Evolutionary conservation across 1,139 yeast species (phyloP).

Genomic region (Sugiyamaella sp.): DNA sequence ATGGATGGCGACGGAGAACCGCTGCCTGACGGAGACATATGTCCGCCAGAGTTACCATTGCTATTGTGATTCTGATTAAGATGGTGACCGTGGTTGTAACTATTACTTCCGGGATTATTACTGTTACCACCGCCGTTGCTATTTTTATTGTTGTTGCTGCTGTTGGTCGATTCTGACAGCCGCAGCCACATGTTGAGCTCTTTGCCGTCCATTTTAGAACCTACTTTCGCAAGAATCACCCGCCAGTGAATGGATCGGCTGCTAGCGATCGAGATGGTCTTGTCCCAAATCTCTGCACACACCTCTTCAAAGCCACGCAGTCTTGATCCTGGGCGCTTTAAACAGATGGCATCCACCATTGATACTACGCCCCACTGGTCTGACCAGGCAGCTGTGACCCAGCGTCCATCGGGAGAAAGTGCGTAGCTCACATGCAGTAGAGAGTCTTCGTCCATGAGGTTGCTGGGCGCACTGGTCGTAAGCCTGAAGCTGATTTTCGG

Average conservation of each 20-base stretch:
- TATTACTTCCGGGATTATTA: background rate
- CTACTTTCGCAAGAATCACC: slow-evolving; percentile 43
- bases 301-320: slow-evolving; percentile 52
- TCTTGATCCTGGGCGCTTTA: slow-evolving; percentile 32
- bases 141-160: slow-evolving; percentile 7
- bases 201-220: slow-evolving; percentile 39
- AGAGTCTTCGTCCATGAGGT: slow-evolving; percentile 63
- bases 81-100: background rate
- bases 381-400: slow-evolving; percentile 90
- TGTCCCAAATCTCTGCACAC: slow-evolving; percentile 61
- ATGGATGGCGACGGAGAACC: background rate
- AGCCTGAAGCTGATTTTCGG: slow-evolving; percentile 55
- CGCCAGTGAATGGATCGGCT: slow-evolving; percentile 40
- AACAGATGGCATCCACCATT: slow-evolving; percentile 58
- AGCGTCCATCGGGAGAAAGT: slow-evolving; percentile 73
- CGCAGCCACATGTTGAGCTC: slow-evolving; percentile 42
- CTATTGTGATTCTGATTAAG: background rate
- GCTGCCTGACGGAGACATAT: no score
- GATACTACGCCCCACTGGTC: slow-evolving; percentile 76
- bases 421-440: slow-evolving; percentile 86
- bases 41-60: background rate
- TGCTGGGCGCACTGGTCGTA: slow-evolving; percentile 45
- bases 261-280: slow-evolving; percentile 48
- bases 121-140: background rate
- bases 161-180: slow-evolving; percentile 26